These are phyloP conservation scores for Albizia julibrissin DNA, from an alignment of 306 rosid genomes.

Conservation along the genomic window DNA sequence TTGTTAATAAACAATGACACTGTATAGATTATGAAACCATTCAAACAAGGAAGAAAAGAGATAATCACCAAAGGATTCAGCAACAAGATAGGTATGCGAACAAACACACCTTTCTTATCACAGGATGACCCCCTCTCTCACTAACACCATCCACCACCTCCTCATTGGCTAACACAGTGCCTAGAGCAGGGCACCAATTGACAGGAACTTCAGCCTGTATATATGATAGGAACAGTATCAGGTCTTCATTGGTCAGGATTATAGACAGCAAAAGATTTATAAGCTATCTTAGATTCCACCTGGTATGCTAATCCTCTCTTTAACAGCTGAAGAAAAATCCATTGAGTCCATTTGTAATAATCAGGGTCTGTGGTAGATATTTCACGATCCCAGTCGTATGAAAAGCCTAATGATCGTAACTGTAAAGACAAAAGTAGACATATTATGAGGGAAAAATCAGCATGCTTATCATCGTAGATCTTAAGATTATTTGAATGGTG, in stretches of 20 bases:
- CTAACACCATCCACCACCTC: conserved; percentile 97
- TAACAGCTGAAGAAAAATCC: conserved; percentile 94
- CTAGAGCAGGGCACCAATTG: conserved; percentile 99
- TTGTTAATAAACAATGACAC: conserved; percentile 89
- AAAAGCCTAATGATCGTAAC: conserved; percentile 95
- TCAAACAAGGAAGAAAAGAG: conserved; percentile 49
- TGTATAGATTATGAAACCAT: conserved; percentile 74
- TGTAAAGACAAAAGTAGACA: conserved; percentile 48
- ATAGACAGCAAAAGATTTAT: conserved; percentile 16
- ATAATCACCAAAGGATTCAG: conserved; percentile 26
- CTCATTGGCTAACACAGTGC: conserved; percentile 98
- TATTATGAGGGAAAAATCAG: conserved; percentile 32
- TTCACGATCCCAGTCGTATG: conserved; percentile 98
- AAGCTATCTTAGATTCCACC: conserved; percentile 50
- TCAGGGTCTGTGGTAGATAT: conserved; percentile 91
- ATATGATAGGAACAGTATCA: conserved; percentile 27
- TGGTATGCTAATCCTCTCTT: conserved; percentile 96
- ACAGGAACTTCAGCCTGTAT: conserved; percentile 97
- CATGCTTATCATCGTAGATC: conserved; percentile 8
- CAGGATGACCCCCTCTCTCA: conserved; percentile 97
- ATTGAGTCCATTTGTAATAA: conserved; percentile 96
- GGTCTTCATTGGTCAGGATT: conserved; percentile 17
- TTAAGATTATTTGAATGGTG: background rate
- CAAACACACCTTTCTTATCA: conserved; percentile 72
- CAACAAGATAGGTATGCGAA: conserved; percentile 20